Percentiles rank a stretch among this genome's conserved stretches.
phyloP scores from a whole-genome alignment of 1,284 basidiomycete genomes.

The Trichosporon faecale region DNA sequence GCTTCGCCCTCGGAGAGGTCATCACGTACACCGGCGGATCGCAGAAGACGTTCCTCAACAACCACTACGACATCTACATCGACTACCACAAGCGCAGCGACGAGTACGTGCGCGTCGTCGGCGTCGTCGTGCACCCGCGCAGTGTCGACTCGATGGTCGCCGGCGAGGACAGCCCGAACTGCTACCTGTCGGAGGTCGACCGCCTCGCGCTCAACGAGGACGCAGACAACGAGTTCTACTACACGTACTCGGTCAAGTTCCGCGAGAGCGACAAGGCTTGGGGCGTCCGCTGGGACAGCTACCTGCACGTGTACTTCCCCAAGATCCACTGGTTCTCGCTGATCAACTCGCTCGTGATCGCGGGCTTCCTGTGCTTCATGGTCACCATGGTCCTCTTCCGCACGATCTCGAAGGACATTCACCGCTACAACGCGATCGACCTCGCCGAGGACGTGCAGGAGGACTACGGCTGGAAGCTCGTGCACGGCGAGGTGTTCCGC shows the following conservation, averaged over 20 bases:
- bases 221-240: slow-evolving; percentile 67
- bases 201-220: slow-evolving; percentile 66
- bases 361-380: slow-evolving; percentile 83
- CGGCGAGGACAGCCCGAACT: slow-evolving; percentile 36
- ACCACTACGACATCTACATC: slow-evolving; percentile 64
- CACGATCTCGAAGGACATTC: slow-evolving; percentile 86
- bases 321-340: slow-evolving; percentile 75
- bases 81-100: slow-evolving; percentile 78
- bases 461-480: slow-evolving; percentile 91
- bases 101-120: slow-evolving; percentile 74
- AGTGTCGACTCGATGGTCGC: slow-evolving; percentile 49
- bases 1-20: slow-evolving; percentile 53
- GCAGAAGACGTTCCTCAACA: slow-evolving; percentile 69
- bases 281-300: slow-evolving; percentile 88
- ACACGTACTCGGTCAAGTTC: slow-evolving; percentile 88
- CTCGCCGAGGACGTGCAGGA: slow-evolving; percentile 93
- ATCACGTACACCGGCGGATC: slow-evolving; percentile 15
- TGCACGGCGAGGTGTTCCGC: slow-evolving; percentile 95
- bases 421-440: slow-evolving; percentile 93
- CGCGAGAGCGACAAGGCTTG: slow-evolving; percentile 81
- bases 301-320: slow-evolving; percentile 65
- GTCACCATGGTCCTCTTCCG: slow-evolving; percentile 86
- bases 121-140: slow-evolving; percentile 84
- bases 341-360: slow-evolving; percentile 88
- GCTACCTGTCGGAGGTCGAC: slow-evolving; percentile 29